These are phyloP conservation scores for Colletotrichum melonis DNA, from an alignment of 2,329 filamentous ascomycete genomes.

Conservation along the genomic window DNA sequence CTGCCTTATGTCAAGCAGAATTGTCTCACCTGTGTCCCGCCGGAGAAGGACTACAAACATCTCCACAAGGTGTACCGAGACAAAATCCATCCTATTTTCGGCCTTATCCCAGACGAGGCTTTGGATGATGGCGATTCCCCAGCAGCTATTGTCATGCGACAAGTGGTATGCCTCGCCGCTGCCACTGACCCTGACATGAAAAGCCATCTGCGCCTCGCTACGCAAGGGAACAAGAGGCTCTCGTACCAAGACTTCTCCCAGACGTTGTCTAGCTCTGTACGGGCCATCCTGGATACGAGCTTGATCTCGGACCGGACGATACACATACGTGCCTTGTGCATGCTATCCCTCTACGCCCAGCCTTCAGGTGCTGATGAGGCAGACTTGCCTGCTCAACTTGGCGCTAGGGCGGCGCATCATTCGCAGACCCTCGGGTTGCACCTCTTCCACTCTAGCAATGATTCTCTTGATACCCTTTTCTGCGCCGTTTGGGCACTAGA, in stretches of 20 bases:
- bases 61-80: constrained; percentile 60
- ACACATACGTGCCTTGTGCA: constrained; percentile 63
- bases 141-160: constrained; percentile 58
- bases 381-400: constrained; percentile 64
- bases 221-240: constrained; percentile 51
- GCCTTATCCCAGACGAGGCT: constrained; percentile 56
- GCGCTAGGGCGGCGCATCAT: constrained; percentile 66
- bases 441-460: constrained; percentile 52
- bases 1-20: constrained; percentile 57
- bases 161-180: constrained; percentile 67
- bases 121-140: constrained; percentile 47
- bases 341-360: constrained; percentile 71
- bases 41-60: constrained; percentile 56
- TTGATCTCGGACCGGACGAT: constrained; percentile 65
- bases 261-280: constrained; percentile 58
- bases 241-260: constrained; percentile 60
- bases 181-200: constrained; percentile 60
- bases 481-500: constrained; percentile 72
- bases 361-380: constrained; percentile 64
- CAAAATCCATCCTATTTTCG: constrained; percentile 66
- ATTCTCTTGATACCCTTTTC: constrained; percentile 60
- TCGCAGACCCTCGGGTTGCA: constrained; percentile 68
- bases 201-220: constrained; percentile 56
- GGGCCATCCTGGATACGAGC: constrained; percentile 63
- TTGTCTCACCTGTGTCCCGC: constrained; percentile 60